Evolutionary conservation across 805 yeast genomes (phyloP).

Genomic region (Myxozyma monticola): DNA sequence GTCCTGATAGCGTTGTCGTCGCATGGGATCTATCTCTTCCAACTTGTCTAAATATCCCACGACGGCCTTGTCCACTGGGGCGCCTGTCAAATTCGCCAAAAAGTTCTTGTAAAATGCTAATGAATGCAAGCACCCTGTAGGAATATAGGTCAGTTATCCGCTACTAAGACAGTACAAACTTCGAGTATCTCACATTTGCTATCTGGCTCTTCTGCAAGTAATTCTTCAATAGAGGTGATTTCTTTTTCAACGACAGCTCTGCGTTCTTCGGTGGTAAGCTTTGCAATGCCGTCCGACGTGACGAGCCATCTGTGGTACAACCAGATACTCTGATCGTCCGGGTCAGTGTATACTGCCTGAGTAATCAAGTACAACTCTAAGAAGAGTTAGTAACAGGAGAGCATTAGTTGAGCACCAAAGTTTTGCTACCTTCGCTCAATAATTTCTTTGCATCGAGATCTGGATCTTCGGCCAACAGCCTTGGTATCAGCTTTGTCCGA

Average conservation of each 20-base stretch:
- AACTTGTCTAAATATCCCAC: slow-evolving; percentile 46
- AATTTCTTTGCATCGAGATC: slow-evolving; percentile 32
- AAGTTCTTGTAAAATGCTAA: slow-evolving; percentile 47
- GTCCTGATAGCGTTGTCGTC: slow-evolving; percentile 55
- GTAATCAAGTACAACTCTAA: slow-evolving; percentile 68
- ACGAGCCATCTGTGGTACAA: slow-evolving; percentile 80
- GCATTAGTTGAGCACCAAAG: background rate
- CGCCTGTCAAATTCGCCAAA: slow-evolving; percentile 32
- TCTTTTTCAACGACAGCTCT: slow-evolving; percentile 48
- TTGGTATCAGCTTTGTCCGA: slow-evolving; percentile 67
- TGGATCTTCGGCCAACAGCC: slow-evolving; percentile 42
- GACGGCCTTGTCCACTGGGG: slow-evolving; percentile 27
- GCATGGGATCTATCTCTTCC: slow-evolving; percentile 60
- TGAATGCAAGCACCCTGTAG: slow-evolving; percentile 61
- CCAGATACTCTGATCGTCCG: slow-evolving; percentile 94
- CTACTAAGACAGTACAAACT: background rate
- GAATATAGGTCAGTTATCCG: background rate
- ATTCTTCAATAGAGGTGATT: slow-evolving; percentile 53
- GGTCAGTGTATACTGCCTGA: slow-evolving; percentile 88
- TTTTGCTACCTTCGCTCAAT: slow-evolving; percentile 3
- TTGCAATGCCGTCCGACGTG: slow-evolving; percentile 38
- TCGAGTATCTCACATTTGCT: slow-evolving; percentile 50
- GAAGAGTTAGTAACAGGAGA: too few species aligned
- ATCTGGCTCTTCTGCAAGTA: slow-evolving; percentile 71
- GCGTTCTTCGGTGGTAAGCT: slow-evolving; percentile 39